Evolutionary conservation across 495 filamentous ascomycete genomes (phyloP), one percentile per base, ranked within the genome.

Genomic region (Aspergillus leporis): DNA sequence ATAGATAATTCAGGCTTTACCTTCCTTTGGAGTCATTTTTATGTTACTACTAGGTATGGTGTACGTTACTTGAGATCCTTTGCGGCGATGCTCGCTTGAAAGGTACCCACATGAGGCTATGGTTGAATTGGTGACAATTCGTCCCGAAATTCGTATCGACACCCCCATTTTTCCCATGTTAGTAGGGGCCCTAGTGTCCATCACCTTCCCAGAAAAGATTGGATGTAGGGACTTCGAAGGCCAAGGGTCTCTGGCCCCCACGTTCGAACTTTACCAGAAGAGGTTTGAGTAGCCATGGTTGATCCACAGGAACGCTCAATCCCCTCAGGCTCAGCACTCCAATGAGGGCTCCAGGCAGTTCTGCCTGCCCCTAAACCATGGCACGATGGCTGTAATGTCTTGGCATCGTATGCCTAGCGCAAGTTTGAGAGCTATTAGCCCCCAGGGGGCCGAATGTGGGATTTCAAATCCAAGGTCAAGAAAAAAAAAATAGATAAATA

Each of bases 201-300:
- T 41, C 43, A 47, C 43, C 43, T 47, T 47, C 18, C 43, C 19
- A 47, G 23, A 47, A 47, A 13, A 23, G 19, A n/a, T n/a, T n/a
- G 5, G 19, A 14, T 23, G 5, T n/a, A 47, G 18, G 43, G 43
- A 47, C 43, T 47, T 2, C 10, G 38, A 36, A 36, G 34, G 9
- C 13, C 13, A 36, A 36, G 34, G 34, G 34, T 36, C 18, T 45
- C 43, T 47, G 43, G 43, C 19, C 19, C 43, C 43, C 43, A 47
- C 43, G 14, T 3, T 41, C 10, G 38, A 41, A 41, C n/a, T n/a
- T 41, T n/a, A 41, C 38, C 38, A 41, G 16, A 41, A 18, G 8
- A 9, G 10, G 13, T 1, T 4, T 36, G 32, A 5, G 7, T 3
- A 38, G 12, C 38, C 38, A 1, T 36, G 34, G n/a, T 18, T 18